A percentile compares a stretch with the other conserved stretches of the same genome.
Conservation (phyloP, 305 asterid genomes). For the Plantago coronopus region DNA sequence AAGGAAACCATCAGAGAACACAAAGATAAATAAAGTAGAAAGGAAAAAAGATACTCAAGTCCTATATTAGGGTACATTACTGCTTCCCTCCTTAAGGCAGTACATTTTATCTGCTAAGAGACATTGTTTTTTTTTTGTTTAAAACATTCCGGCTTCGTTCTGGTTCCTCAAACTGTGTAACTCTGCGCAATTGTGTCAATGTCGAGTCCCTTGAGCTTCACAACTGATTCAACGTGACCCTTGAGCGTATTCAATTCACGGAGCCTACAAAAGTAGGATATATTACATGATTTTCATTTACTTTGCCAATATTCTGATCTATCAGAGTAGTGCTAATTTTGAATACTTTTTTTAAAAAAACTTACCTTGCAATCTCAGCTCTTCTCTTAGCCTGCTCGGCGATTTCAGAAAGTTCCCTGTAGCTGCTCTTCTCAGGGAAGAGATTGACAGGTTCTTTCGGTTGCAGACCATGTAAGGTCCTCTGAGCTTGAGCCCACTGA, state of each 20-base stretch:
- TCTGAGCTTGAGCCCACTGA: constrained; percentile 56
- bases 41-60: neutral
- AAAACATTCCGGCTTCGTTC: neutral
- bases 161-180: constrained; percentile 37
- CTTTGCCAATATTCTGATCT: neutral
- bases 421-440: constrained; percentile 35
- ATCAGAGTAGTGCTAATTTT: neutral
- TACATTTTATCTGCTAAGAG: constrained; percentile 18
- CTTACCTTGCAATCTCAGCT: constrained; percentile 56
- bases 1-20: neutral
- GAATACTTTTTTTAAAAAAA: too few species aligned
- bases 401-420: constrained; percentile 50
- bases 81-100: constrained; percentile 13
- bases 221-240: constrained; percentile 53
- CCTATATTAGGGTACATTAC: constrained; percentile 10
- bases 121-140: neutral
- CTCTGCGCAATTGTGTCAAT: constrained; percentile 49
- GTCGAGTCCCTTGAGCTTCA: constrained; percentile 53
- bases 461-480: constrained; percentile 53
- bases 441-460: constrained; percentile 26
- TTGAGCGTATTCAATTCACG: constrained; percentile 51
- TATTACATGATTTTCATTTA: neutral
- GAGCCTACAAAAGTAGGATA: constrained; percentile 28
- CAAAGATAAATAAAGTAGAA: neutral
- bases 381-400: constrained; percentile 58